Percentiles rank a stretch among this genome's conserved stretches.
Evolutionary conservation across 768 basidiomycete genomes (phyloP).

Genomic region (Mycena pura): DNA sequence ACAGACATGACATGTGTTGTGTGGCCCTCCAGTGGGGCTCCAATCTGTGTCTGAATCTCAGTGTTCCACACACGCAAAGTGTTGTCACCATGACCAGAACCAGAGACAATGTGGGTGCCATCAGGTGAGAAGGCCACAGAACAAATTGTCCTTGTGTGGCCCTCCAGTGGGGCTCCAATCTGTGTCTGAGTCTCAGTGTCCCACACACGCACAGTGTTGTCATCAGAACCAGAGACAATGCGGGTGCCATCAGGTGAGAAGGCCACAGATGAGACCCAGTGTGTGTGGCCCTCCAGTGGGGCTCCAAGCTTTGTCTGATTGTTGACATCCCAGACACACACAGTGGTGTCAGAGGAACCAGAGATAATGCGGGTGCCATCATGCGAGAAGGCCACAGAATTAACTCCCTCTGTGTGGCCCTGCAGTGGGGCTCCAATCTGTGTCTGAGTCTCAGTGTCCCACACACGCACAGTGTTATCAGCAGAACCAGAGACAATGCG

Average conservation of each 20-base stretch:
- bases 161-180: not conserved
- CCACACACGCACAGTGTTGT: slow-evolving; percentile 26
- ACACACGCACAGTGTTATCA: slow-evolving; percentile 24
- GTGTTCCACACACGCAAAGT: not conserved
- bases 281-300: slow-evolving; percentile 14
- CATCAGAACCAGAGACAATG: slow-evolving; percentile 28
- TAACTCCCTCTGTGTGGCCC: slow-evolving; percentile 14
- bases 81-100: slow-evolving; percentile 25
- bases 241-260: slow-evolving; percentile 27
- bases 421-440: slow-evolving; percentile 3
- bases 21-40: too few species aligned
- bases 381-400: slow-evolving; percentile 24
- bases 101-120: slow-evolving; percentile 24
- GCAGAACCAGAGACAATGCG: slow-evolving; percentile 28
- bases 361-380: slow-evolving; percentile 24
- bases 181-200: slow-evolving; percentile 5
- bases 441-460: slow-evolving; percentile 13
- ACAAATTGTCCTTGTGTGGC: not conserved
- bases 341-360: slow-evolving; percentile 24
- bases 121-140: slow-evolving; percentile 29
- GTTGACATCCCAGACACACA: slow-evolving; percentile 10
- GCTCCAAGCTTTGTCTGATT: not conserved
- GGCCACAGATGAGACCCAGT: slow-evolving; percentile 19
- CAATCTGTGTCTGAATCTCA: not conserved
- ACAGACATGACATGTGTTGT: slow-evolving; percentile 17